Percentiles rank a stretch among this genome's conserved stretches.
Conservation (phyloP, 108 stramenopile species). For the Nitzschia palea region DNA sequence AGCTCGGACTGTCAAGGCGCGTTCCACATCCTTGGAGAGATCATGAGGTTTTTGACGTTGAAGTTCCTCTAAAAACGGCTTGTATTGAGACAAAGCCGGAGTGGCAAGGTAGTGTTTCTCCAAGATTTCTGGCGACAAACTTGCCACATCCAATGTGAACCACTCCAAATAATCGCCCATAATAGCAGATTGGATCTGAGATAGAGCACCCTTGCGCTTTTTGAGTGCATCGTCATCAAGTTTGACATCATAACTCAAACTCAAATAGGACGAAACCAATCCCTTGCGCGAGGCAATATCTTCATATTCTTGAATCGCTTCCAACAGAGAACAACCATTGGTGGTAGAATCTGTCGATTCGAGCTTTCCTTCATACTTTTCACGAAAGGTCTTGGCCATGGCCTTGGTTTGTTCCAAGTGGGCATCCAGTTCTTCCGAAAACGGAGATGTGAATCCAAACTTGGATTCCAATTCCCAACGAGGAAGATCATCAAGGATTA, state of each 20-base stretch:
- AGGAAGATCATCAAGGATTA: constrained; percentile 16
- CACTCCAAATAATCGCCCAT: constrained; percentile 40
- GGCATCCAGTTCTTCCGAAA: constrained; percentile 22
- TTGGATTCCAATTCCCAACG: constrained; percentile 39
- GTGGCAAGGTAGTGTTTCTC: constrained; percentile 16
- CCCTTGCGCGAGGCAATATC: constrained; percentile 22
- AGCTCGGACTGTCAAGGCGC: constrained; percentile 41
- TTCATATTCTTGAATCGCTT: constrained; percentile 40
- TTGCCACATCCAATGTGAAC: constrained; percentile 43
- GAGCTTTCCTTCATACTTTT: constrained; percentile 35
- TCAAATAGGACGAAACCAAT: constrained; percentile 31
- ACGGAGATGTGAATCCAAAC: constrained; percentile 36
- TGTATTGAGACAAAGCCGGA: constrained; percentile 22
- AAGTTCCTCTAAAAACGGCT: constrained; percentile 36
- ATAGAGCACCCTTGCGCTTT: constrained; percentile 40
- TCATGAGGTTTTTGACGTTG: constrained; percentile 41
- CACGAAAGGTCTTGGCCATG: constrained; percentile 25
- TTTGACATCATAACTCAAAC: constrained; percentile 29
- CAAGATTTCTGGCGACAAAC: constrained; percentile 16
- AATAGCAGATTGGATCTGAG: constrained; percentile 31
- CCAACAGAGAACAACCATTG: constrained; percentile 9
- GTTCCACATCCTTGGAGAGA: constrained; percentile 44
- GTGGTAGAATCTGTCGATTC: neutral
- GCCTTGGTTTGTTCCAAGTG: constrained; percentile 27
- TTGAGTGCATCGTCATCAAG: constrained; percentile 38